Percentiles rank a stretch among this genome's conserved stretches.
These are phyloP conservation scores for Cercospora beticola DNA, from an alignment of 2,329 filamentous ascomycete species.

Conservation along the genomic window DNA sequence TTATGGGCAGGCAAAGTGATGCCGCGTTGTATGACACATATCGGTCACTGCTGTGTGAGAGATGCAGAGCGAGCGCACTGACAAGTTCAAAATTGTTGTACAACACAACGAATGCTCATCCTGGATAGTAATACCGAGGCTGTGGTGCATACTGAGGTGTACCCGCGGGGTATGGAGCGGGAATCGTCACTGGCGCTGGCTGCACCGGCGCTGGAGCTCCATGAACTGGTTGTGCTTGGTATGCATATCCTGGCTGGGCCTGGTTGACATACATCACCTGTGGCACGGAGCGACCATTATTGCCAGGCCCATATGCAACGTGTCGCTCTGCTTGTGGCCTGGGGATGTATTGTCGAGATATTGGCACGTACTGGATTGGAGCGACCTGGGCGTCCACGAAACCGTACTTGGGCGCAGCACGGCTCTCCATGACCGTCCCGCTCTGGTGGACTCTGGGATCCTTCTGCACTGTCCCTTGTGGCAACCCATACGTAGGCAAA, in stretches of 20 bases:
- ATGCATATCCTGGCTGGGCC: constrained; percentile 11
- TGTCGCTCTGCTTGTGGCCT: background rate
- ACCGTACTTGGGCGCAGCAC: constrained; percentile 4
- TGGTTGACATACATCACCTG: constrained; percentile 15
- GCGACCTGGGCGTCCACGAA: constrained; percentile 28
- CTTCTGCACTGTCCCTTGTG: background rate
- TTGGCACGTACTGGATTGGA: constrained; percentile 25
- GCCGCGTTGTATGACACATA: background rate
- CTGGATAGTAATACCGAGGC: constrained; percentile 29
- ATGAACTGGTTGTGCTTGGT: constrained; percentile 30
- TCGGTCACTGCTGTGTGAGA: background rate
- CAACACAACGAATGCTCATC: constrained; percentile 15
- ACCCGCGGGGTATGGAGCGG: background rate
- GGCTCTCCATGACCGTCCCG: background rate
- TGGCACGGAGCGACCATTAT: background rate
- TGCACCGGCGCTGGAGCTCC: constrained; percentile 39
- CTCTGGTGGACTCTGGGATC: background rate
- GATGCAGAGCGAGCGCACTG: background rate
- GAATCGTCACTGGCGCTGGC: constrained; percentile 24
- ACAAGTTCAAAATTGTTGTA: background rate
- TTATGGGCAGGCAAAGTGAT: background rate
- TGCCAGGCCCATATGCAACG: background rate
- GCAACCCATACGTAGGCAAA: background rate
- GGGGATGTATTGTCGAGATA: constrained; percentile 1
- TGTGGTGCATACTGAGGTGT: constrained; percentile 5